These are phyloP conservation scores for Monilinia laxa DNA, from an alignment of 2,329 filamentous ascomycete genomes.

Conservation along the genomic window DNA sequence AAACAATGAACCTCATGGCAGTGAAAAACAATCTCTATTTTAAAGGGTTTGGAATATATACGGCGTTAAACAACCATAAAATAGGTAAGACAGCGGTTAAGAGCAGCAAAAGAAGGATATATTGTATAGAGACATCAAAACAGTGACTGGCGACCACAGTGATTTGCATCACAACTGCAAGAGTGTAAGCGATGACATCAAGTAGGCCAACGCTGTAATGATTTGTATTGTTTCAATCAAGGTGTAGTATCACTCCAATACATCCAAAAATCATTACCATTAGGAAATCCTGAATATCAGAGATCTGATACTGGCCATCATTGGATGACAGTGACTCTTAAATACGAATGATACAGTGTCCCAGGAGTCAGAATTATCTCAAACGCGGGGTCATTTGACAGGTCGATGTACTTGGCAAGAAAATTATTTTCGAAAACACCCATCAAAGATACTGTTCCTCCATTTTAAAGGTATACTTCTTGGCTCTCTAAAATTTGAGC, in stretches of 20 bases:
- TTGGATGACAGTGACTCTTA: not conserved
- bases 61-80: not conserved
- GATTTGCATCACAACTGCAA: not conserved
- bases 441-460: not conserved
- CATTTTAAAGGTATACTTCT: not conserved
- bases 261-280: conserved; percentile 15
- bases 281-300: not conserved
- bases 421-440: not conserved
- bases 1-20: not conserved
- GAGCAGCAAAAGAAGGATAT: not conserved
- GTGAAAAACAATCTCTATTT: not conserved
- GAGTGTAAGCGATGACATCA: not conserved
- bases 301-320: not conserved
- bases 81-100: no score
- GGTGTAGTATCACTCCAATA: not conserved
- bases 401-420: not conserved
- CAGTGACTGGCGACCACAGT: not conserved
- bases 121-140: not conserved
- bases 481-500: not conserved
- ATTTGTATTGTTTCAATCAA: not conserved
- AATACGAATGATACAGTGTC: not conserved
- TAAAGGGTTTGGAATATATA: not conserved
- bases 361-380: not conserved
- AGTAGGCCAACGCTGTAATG: not conserved
- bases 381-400: conserved; percentile 20